phyloP scores from a whole-genome alignment of 2,329 filamentous ascomycete species.

The Colletotrichum zoysiae region DNA sequence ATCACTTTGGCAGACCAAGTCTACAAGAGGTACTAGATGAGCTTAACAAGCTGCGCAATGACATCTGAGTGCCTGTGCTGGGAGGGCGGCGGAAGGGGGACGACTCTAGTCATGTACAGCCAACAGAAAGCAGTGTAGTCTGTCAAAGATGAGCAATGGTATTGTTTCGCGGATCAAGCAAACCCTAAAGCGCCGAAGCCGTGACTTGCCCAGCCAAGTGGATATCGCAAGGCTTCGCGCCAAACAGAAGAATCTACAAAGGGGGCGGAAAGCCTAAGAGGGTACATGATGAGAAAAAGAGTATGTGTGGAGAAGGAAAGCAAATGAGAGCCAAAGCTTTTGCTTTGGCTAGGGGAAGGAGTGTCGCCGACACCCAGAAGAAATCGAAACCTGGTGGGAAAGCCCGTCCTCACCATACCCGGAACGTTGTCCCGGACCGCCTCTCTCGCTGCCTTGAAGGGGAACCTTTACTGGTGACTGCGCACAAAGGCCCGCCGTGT shows the following conservation, averaged over 20 bases:
- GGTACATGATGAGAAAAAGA: background rate
- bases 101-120: background rate
- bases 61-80: conserved; percentile 42
- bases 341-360: background rate
- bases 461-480: background rate
- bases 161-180: background rate
- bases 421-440: background rate
- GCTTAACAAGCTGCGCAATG: conserved; percentile 40
- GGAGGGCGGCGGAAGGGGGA: background rate
- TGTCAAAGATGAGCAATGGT: conserved; percentile 5
- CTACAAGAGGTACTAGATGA: conserved; percentile 57
- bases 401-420: background rate
- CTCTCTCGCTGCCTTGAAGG: background rate
- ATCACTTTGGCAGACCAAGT: conserved; percentile 63
- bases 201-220: background rate
- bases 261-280: background rate
- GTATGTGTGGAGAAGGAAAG: background rate
- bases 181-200: background rate
- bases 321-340: conserved; percentile 3
- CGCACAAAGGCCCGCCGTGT: conserved; percentile 15
- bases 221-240: background rate
- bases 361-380: conserved; percentile 19
- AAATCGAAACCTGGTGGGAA: background rate
- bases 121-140: background rate
- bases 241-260: background rate